Conservation (phyloP, 495 filamentous ascomycete species). For the Aspergillus avenaceus region DNA sequence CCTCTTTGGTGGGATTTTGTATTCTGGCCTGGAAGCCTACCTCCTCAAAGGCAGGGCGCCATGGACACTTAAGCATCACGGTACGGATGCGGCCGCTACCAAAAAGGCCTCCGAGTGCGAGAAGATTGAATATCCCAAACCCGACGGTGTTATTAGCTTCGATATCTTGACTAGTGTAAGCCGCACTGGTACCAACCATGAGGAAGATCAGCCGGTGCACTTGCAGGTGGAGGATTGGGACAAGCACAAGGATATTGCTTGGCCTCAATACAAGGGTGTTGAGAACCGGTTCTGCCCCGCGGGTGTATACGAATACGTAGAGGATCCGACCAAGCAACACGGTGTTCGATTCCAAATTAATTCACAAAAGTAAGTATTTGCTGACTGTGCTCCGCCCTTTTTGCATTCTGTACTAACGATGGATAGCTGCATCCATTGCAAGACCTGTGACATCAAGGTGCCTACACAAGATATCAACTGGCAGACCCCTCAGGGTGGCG, state of each 20-base stretch:
- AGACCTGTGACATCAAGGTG: slow-evolving; percentile 99
- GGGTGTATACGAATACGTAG: slow-evolving; percentile 96
- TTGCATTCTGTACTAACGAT: slow-evolving; percentile 21
- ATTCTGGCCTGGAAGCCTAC: slow-evolving; percentile 91
- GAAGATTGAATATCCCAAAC: slow-evolving; percentile 96
- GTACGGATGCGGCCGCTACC: slow-evolving; percentile 61
- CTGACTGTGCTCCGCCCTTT: neutral
- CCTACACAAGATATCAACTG: slow-evolving; percentile 96
- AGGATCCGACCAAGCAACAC: slow-evolving; percentile 74
- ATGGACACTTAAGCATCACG: slow-evolving; percentile 89
- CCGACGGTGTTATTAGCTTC: slow-evolving; percentile 88
- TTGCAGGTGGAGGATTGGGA: slow-evolving; percentile 94
- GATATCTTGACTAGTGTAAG: slow-evolving; percentile 94
- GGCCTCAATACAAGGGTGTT: slow-evolving; percentile 82
- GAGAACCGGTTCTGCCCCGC: slow-evolving; percentile 99
- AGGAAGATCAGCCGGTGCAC: slow-evolving; percentile 97
- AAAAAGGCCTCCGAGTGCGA: slow-evolving; percentile 71
- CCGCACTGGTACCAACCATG: slow-evolving; percentile 95
- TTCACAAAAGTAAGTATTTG: slow-evolving; percentile 78
- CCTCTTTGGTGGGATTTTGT: slow-evolving; percentile 82
- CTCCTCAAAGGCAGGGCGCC: slow-evolving; percentile 78
- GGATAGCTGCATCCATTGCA: slow-evolving; percentile 92
- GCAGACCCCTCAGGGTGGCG: slow-evolving; percentile 91
- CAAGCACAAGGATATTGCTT: slow-evolving; percentile 74
- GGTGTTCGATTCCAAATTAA: slow-evolving; percentile 98